Evolutionary conservation across 805 yeast genomes (phyloP), one percentile per base, ranked within the genome.

Genomic region (Saccharomycopsis malanga): DNA sequence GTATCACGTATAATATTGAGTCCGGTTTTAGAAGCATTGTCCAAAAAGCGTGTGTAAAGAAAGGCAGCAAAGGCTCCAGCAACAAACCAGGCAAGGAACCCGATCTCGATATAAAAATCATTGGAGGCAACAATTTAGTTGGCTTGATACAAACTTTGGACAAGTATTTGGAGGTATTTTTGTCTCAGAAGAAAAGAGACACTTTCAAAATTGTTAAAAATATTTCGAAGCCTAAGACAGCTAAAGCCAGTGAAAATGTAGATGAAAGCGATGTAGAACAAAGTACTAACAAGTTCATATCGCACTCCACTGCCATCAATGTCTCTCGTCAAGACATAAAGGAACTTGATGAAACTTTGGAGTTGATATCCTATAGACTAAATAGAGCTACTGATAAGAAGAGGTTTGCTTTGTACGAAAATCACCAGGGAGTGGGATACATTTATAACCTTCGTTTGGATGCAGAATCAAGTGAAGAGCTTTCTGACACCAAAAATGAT

Each of bases 1-100:
- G 89, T 0, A 79, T 64, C 58, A 74, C 85, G 12, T 66, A 73
- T 12, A 83, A 83, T 54, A 67, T 83, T n/a, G 91, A 83, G 57
- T 54, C 61, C 4, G 91, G 88, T 4, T 84, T 79, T 60, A 64
- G 63, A 36, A 60, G 64, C 39, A 77, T 79, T 18, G 73, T 62
- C 36, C 54, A 46, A 4, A 62, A 53, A 30, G 56, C 55, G n/a
- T 56, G 59, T 32, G 59, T 54, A 23, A 56, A 59, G 17, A 57
- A 53, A 18, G 40, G 29, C 17, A 35, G 39, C 27, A 39, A 34
- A 48, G 34, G 34, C 35, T 30, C 25, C 27, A 25, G 20, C n/a
- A 43, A 37, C 44, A 54, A 39, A 39, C 29, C 6, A 22, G 30
- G 17, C 44, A 34, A 32, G 10, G 32, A 34, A 12, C 53, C 17